Conservation (phyloP, 768 basidiomycete species). For the Lentinula detonsa region DNA sequence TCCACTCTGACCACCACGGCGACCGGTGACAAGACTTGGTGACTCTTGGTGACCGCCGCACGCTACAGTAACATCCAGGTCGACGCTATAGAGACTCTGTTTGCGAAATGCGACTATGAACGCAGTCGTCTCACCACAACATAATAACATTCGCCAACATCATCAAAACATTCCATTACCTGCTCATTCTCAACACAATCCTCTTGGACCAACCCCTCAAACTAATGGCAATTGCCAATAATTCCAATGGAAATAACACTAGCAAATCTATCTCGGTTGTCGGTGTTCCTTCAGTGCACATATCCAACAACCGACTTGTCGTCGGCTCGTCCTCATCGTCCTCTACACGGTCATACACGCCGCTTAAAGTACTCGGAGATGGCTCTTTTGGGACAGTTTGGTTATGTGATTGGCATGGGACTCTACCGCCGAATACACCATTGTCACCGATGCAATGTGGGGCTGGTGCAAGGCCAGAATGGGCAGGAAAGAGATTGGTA, state of each 20-base stretch:
- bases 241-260: slow-evolving; percentile 35
- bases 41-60: neutral
- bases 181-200: neutral
- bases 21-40: neutral
- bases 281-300: slow-evolving; percentile 73
- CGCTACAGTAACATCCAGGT: neutral
- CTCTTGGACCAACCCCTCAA: neutral
- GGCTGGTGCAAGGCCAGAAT: slow-evolving; percentile 87
- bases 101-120: slow-evolving; percentile 9
- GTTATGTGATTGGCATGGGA: slow-evolving; percentile 99
- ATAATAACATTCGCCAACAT: slow-evolving; percentile 19
- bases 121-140: slow-evolving; percentile 1
- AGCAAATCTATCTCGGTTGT: slow-evolving; percentile 48
- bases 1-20: neutral
- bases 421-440: slow-evolving; percentile 85
- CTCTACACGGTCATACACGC: slow-evolving; percentile 85
- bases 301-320: slow-evolving; percentile 61
- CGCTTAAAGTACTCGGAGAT: slow-evolving; percentile 94
- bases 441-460: slow-evolving; percentile 96
- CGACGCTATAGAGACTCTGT: neutral
- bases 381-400: slow-evolving; percentile 98
- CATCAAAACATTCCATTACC: slow-evolving; percentile 14
- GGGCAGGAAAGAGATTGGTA: slow-evolving; percentile 89
- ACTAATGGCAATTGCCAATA: slow-evolving; percentile 14
- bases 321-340: slow-evolving; percentile 70